Evolutionary conservation across 2,329 filamentous ascomycete species (phyloP).

Genomic region (Colletotrichum cereale): DNA sequence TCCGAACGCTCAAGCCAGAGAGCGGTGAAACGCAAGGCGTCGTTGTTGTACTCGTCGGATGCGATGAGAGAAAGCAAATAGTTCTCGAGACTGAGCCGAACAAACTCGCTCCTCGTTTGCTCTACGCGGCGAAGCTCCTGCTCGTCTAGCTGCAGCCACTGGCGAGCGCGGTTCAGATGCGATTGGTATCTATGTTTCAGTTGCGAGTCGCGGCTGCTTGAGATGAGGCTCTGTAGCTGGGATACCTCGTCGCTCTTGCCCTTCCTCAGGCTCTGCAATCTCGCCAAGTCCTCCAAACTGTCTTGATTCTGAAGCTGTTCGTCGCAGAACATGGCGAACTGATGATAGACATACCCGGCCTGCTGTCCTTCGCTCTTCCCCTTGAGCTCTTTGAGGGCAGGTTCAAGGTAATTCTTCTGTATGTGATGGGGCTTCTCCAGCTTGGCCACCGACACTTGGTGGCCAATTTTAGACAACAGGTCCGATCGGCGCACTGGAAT

Average conservation of each 20-base stretch:
- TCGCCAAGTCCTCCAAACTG: conserved; percentile 83
- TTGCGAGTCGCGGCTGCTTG: conserved; percentile 63
- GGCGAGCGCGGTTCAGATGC: conserved; percentile 79
- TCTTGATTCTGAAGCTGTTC: conserved; percentile 91
- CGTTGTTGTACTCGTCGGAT: conserved; percentile 89
- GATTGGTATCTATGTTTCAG: conserved; percentile 68
- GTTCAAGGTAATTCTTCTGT: conserved; percentile 85
- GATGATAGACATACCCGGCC: conserved; percentile 90
- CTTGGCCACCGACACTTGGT: conserved; percentile 89
- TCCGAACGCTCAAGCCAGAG: conserved; percentile 91
- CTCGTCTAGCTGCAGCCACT: conserved; percentile 92
- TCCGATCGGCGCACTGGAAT: conserved; percentile 81
- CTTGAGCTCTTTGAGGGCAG: conserved; percentile 85
- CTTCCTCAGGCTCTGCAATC: conserved; percentile 82
- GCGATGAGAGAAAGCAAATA: conserved; percentile 88
- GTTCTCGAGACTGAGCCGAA: conserved; percentile 92
- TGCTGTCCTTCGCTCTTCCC: conserved; percentile 76
- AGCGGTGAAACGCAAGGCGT: conserved; percentile 91
- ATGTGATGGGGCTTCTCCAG: conserved; percentile 93
- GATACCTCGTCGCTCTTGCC: conserved; percentile 85
- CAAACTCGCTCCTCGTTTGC: conserved; percentile 81
- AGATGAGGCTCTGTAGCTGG: conserved; percentile 75
- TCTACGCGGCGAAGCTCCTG: conserved; percentile 85
- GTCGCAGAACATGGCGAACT: conserved; percentile 96
- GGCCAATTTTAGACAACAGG: conserved; percentile 86